Evolutionary conservation across 2,329 filamentous ascomycete genomes (phyloP), one percentile per base, ranked within the genome.

Genomic region (Pyricularia grisea): DNA sequence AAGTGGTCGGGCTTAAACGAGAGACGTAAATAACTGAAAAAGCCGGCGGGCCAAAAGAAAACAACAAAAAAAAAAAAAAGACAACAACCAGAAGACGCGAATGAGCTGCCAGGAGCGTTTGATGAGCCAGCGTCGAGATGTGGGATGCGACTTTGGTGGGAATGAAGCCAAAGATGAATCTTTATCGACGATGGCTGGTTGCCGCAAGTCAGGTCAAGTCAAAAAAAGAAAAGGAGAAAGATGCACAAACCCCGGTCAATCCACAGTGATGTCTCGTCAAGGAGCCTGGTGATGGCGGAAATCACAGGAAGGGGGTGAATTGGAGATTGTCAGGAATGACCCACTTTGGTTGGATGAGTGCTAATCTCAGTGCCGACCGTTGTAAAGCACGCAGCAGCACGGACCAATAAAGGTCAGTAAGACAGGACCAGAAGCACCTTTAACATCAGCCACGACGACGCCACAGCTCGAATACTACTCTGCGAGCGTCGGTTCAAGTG

Each of bases 11-110:
- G 23, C 33, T 58, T 67, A 6, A 55, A 55, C 33, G 33, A 67
- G 28, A 31, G 65, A 67, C 65, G 65, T 67, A 67, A 67, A 67
- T 36, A 67, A 50, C 14, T 36, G 12, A n/a, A 50, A 67, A 10
- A 55, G 33, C n/a, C 20, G 36, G 27, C 36, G 65, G 36, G 50
- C 17, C 25, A 36, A 58, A 67, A 28, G 36, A 67, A 28, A 36
- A 30, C 27, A 50, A 66, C n/a, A 50, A 67, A 28, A 25, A 50
- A 58, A 66, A 2, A 50, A 67, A n/a, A 25, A 50, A 58, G 4
- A 25, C 33, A 31, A 31, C 30, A 31, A 33, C 10, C 10, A 67
- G 36, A n/a, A 61, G n/a, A 28, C 42, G 58, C 58, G 33, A 61
- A 61, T 20, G 65, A 50, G 65, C 65, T 33, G 50, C 36, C 36